These are phyloP conservation scores for Fusarium sp. DNA, from an alignment of 2,329 filamentous ascomycete genomes.

Conservation along the genomic window DNA sequence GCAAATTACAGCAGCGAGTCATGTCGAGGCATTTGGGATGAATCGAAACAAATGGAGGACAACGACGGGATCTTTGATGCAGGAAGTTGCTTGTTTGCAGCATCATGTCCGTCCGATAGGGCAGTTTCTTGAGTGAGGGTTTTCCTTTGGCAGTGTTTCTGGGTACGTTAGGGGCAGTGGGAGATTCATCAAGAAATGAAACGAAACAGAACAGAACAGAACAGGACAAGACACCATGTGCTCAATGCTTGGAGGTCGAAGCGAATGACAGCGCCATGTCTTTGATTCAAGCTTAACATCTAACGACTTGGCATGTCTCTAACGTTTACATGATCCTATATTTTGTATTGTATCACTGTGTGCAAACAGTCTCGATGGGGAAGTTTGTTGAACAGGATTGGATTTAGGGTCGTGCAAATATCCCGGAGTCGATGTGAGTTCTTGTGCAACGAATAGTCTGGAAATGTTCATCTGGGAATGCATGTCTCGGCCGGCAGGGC, in stretches of 20 bases:
- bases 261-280: conserved; percentile 37
- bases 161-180: not conserved
- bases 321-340: not conserved
- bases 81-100: conserved; percentile 20
- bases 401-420: conserved; percentile 4
- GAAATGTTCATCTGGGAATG: conserved; percentile 20
- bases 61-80: conserved; percentile 20
- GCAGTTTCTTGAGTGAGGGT: not conserved
- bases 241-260: conserved; percentile 20
- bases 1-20: conserved; percentile 18
- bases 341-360: not conserved
- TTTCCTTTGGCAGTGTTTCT: too few species aligned
- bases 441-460: conserved; percentile 21
- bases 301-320: conserved; percentile 8
- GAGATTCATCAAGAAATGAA: not conserved
- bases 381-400: conserved; percentile 9
- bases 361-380: conserved; percentile 26
- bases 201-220: conserved; percentile 2
- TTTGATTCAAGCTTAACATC: conserved; percentile 30
- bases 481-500: conserved; percentile 42
- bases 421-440: conserved; percentile 8
- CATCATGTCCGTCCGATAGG: conserved; percentile 3
- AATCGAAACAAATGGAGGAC: conserved; percentile 30
- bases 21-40: conserved; percentile 6
- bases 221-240: conserved; percentile 22